Percentiles rank a stretch among this genome's conserved stretches.
phyloP scores from a whole-genome alignment of 1,139 yeast genomes.

The Yamadazyma diddensiae region DNA sequence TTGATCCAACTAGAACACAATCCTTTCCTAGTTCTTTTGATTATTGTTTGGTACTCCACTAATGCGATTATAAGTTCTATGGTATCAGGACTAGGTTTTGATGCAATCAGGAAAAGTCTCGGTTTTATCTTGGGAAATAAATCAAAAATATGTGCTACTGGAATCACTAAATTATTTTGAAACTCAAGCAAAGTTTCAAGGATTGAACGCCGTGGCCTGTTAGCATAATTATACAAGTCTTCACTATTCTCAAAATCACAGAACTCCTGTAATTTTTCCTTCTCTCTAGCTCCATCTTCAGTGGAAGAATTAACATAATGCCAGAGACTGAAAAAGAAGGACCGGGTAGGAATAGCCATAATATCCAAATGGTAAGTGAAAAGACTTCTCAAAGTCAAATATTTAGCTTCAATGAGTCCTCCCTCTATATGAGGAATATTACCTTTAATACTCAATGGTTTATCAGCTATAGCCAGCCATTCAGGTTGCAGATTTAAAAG shows the following conservation, averaged over 20 bases:
- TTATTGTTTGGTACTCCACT: constrained; percentile 82
- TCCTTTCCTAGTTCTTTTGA: constrained; percentile 75
- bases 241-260: constrained; percentile 70
- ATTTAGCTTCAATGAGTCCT: constrained; percentile 51
- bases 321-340: constrained; percentile 69
- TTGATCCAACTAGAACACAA: constrained; percentile 80
- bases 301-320: constrained; percentile 63
- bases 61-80: constrained; percentile 75
- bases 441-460: constrained; percentile 36
- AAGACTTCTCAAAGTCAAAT: constrained; percentile 64
- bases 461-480: constrained; percentile 72
- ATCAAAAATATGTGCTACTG: constrained; percentile 71
- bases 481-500: constrained; percentile 64
- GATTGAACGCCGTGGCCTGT: constrained; percentile 85
- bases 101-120: constrained; percentile 50
- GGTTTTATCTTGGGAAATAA: constrained; percentile 77
- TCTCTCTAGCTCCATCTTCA: constrained; percentile 54
- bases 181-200: constrained; percentile 83
- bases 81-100: constrained; percentile 30
- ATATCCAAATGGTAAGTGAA: constrained; percentile 79
- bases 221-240: constrained; percentile 83
- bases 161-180: constrained; percentile 62
- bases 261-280: constrained; percentile 73
- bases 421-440: constrained; percentile 44
- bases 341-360: constrained; percentile 75